Percentiles rank a stretch among this genome's conserved stretches.
Conservation (phyloP, 768 basidiomycete genomes). For the Hericium erinaceus region DNA sequence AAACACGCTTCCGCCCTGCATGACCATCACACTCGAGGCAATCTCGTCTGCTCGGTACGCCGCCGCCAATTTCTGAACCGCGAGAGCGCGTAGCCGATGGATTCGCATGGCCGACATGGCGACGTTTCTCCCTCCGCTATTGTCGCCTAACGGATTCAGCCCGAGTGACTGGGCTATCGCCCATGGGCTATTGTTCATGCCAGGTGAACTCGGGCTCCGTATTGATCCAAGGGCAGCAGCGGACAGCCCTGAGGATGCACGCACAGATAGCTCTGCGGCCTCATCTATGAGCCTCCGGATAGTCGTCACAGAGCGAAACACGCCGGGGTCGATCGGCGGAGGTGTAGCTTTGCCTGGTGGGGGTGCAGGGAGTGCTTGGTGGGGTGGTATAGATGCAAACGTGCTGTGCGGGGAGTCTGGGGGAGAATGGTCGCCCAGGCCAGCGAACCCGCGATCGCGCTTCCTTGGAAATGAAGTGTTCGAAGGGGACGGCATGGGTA, state of each 20-base stretch:
- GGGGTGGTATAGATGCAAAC: slow-evolving; percentile 22
- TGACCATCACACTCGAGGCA: slow-evolving; percentile 88
- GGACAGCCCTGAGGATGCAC: slow-evolving; percentile 78
- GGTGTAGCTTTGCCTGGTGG: slow-evolving; percentile 64
- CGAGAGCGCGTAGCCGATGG: slow-evolving; percentile 69
- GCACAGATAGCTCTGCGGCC: slow-evolving; percentile 80
- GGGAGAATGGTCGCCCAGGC: slow-evolving; percentile 30
- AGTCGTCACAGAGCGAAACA: slow-evolving; percentile 64
- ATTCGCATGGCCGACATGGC: slow-evolving; percentile 82
- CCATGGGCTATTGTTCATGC: slow-evolving; percentile 45
- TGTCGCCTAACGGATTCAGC: slow-evolving; percentile 46
- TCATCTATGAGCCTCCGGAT: slow-evolving; percentile 84
- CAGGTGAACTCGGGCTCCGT: slow-evolving; percentile 30
- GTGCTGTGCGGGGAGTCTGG: slow-evolving; percentile 22
- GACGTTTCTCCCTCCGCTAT: slow-evolving; percentile 56
- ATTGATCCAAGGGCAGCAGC: slow-evolving; percentile 65
- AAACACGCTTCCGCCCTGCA: slow-evolving; percentile 90
- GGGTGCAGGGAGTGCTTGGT: slow-evolving; percentile 36
- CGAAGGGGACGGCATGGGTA: slow-evolving; percentile 27
- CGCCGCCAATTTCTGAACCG: slow-evolving; percentile 78
- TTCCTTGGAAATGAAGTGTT: slow-evolving; percentile 14
- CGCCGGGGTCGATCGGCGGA: slow-evolving; percentile 84
- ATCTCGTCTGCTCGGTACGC: slow-evolving; percentile 87
- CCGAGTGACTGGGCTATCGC: slow-evolving; percentile 53
- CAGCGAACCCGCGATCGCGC: slow-evolving; percentile 38